Percentiles rank a stretch among this genome's conserved stretches.
These are phyloP conservation scores for Ilyonectria destructans DNA, from an alignment of 2,329 filamentous ascomycete genomes.

Conservation along the genomic window DNA sequence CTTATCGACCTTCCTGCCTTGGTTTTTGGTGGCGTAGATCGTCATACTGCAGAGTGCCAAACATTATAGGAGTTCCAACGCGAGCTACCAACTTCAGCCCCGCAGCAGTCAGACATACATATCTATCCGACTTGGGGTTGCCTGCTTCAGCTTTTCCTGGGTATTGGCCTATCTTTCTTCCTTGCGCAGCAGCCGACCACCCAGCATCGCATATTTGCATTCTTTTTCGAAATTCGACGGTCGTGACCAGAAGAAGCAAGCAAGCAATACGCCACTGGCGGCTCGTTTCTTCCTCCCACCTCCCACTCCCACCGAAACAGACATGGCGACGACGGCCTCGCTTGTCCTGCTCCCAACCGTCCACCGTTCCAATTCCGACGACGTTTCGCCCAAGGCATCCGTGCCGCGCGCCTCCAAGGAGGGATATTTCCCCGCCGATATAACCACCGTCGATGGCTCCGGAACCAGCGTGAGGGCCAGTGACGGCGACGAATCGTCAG, in stretches of 20 bases:
- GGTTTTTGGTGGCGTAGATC: slow-evolving; percentile 22
- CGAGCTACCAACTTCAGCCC: slow-evolving; percentile 13
- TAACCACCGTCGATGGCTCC: slow-evolving; percentile 45
- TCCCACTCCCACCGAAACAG: slow-evolving; percentile 19
- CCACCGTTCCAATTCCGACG: slow-evolving; percentile 59
- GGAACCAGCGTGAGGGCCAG: slow-evolving; percentile 45
- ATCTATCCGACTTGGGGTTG: slow-evolving; percentile 13
- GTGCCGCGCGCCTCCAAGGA: slow-evolving; percentile 40
- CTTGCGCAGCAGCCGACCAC: slow-evolving; percentile 20
- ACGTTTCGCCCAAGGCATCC: slow-evolving; percentile 61
- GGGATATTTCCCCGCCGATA: slow-evolving; percentile 50
- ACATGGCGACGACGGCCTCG: slow-evolving; percentile 46
- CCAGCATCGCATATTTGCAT: slow-evolving; percentile 16
- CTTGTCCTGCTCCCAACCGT: slow-evolving; percentile 43
- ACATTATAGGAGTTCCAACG: slow-evolving; percentile 12
- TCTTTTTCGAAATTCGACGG: not conserved
- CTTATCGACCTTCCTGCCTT: slow-evolving; percentile 22
- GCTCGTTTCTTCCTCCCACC: slow-evolving; percentile 17
- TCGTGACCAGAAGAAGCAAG: slow-evolving; percentile 26
- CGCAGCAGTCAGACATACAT: slow-evolving; percentile 19
- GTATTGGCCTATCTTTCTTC: slow-evolving; percentile 19
- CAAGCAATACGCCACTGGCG: slow-evolving; percentile 16
- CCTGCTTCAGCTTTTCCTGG: slow-evolving; percentile 1
- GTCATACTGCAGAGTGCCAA: slow-evolving; percentile 26
- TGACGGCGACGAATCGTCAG: slow-evolving; percentile 53